Base-by-base conservation (phyloP, 1,139 yeast genomes). In the Diutina neorugosa region DNA sequence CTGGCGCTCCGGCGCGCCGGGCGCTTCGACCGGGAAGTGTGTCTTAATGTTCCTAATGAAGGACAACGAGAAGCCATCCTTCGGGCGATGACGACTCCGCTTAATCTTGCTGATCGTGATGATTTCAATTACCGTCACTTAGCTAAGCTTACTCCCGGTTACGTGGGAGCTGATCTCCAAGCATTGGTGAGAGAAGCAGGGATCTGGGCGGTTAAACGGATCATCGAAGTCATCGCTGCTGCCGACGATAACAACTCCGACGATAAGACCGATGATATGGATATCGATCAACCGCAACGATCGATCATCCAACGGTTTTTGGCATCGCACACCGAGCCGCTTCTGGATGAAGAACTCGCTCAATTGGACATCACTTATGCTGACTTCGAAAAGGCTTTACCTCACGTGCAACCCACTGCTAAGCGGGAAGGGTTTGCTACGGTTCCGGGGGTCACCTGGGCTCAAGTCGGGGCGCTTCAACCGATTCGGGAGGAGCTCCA, bases 381-480 rank as follows among this genome's bases (percentile, higher is more conserved):
- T 16, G 99, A 93, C 65, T 93, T 94, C 64, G 60, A 86, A 49
- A 74, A 78, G 6, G 98, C 98, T 0, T 69, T 93, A 50, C 98
- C 98, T 1, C 82, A 93, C 0, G 86, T 93, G 43, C 98, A 94
- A 69, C 99, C 99, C 14, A 89, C 97, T 0, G 96, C 97, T 1
- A 93, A 91, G 65, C 83, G 99, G 66, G 99, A 93, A 73, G 98
- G 98, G 1, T 94, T 93, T 69, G 97, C 99, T 1, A 94, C 98
- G 0, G 96, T 94, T 11, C 99, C 99, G 0, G 98, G 93, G 66
- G 97, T 93, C 2, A 82, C 96, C 8, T 93, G 98, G 98, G 79
- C 83, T 7, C 88, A 85, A 64, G 96, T 93, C 42, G 99, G 99
- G 55, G 98, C 98, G 0, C 74, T 93, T 57, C 69, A 79, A 18